These are phyloP conservation scores for Coemansia sp. DNA, from an alignment of 192 early-diverging fungal species.

Conservation along the genomic window DNA sequence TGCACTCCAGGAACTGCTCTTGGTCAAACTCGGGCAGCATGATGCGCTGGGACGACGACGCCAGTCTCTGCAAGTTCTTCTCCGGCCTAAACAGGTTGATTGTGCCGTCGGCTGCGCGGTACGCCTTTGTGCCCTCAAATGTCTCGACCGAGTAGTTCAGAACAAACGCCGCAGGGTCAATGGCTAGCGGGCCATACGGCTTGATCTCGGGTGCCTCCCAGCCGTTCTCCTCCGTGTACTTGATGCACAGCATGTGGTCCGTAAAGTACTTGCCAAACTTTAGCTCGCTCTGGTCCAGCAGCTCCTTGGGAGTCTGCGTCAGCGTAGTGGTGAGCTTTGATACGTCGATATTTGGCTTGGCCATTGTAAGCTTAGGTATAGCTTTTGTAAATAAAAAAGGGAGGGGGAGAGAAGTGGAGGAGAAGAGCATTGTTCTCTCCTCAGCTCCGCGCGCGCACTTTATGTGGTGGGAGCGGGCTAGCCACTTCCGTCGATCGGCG, in stretches of 20 bases:
- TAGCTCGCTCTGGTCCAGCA: slow-evolving; percentile 50
- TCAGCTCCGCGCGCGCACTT: too few relatives aligned
- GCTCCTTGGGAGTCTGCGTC: slow-evolving; percentile 33
- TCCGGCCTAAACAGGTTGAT: slow-evolving; percentile 94
- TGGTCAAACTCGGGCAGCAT: slow-evolving; percentile 86
- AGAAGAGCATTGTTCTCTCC: too few relatives aligned
- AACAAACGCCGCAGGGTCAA: slow-evolving; percentile 86
- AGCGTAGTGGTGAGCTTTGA: slow-evolving; percentile 48
- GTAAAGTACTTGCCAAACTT: slow-evolving; percentile 91
- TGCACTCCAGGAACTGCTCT: slow-evolving; percentile 81
- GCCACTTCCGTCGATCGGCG: too few relatives aligned
- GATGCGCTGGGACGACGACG: slow-evolving; percentile 80
- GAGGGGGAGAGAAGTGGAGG: too few relatives aligned
- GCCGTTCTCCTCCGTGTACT: slow-evolving; percentile 74
- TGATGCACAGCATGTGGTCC: slow-evolving; percentile 93
- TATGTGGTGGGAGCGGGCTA: too few relatives aligned
- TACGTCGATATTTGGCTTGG: slow-evolving; percentile 35
- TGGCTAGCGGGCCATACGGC: slow-evolving; percentile 78
- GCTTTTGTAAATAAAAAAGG: too few relatives aligned
- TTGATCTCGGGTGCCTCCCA: slow-evolving; percentile 87
- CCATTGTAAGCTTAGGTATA: too few relatives aligned
- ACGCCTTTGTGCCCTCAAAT: slow-evolving; percentile 94
- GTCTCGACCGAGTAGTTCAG: slow-evolving; percentile 96
- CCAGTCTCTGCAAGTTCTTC: slow-evolving; percentile 95
- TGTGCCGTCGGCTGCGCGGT: slow-evolving; percentile 86